Percentiles rank a stretch among this genome's conserved stretches.
phyloP scores from a whole-genome alignment of 352 stramenopile genomes.

The Phytophthora idaei region DNA sequence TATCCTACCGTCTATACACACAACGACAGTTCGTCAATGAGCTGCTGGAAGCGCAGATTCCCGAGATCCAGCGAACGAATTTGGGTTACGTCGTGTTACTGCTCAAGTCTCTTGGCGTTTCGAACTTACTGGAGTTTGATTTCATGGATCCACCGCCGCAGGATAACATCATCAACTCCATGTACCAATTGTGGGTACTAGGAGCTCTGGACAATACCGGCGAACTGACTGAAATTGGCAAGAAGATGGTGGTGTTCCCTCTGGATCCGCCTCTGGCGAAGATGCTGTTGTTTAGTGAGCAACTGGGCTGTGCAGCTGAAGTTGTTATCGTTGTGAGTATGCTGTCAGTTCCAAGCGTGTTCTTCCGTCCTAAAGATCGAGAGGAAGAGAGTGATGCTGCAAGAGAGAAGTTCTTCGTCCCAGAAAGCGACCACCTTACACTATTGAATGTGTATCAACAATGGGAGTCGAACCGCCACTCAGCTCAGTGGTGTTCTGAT shows the following conservation, averaged over 20 bases:
- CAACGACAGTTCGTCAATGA: slow-evolving; percentile 97
- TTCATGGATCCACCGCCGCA: slow-evolving; percentile 99
- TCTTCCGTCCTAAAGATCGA: slow-evolving; percentile 96
- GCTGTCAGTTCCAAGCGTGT: slow-evolving; percentile 97
- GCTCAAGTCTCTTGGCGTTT: slow-evolving; percentile 97
- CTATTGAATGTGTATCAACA: slow-evolving; percentile 96
- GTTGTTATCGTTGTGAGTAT: slow-evolving; percentile 97
- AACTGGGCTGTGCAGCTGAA: slow-evolving; percentile 94
- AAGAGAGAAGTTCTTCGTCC: slow-evolving; percentile 99
- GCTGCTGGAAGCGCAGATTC: slow-evolving; percentile 97
- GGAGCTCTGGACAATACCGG: slow-evolving; percentile 98
- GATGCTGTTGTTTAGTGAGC: slow-evolving; percentile 96
- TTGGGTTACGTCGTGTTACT: slow-evolving; percentile 97
- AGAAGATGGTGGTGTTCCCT: slow-evolving; percentile 99
- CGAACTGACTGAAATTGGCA: slow-evolving; percentile 95
- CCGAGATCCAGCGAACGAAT: slow-evolving; percentile 98
- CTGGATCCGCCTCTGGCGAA: slow-evolving; percentile 95
- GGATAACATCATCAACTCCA: slow-evolving; percentile 97
- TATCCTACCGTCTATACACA: slow-evolving; percentile 97
- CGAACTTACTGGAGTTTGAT: slow-evolving; percentile 97
- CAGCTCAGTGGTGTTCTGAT: slow-evolving; percentile 92
- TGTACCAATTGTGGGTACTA: slow-evolving; percentile 99
- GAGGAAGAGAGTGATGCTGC: slow-evolving; percentile 98
- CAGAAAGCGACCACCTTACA: slow-evolving; percentile 97
- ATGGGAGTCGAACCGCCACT: slow-evolving; percentile 96